Conservation (phyloP, 768 basidiomycete genomes). For the Podaxis mareebaensis region DNA sequence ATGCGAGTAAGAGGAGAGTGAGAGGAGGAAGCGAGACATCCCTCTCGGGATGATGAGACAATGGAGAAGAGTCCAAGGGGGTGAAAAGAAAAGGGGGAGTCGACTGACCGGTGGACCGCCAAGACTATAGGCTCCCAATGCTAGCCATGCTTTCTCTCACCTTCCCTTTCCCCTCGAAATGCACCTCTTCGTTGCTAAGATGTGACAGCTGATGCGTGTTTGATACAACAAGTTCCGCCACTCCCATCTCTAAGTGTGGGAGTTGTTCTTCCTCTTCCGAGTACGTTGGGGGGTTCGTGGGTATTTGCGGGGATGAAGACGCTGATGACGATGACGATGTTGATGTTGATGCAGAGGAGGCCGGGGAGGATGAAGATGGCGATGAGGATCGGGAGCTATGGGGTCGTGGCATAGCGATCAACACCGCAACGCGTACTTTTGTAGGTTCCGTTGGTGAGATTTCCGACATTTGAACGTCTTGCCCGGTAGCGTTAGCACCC, state of each 20-base stretch:
- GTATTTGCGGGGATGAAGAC: constrained; percentile 1
- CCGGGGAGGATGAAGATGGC: constrained; percentile 7
- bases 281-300: background rate
- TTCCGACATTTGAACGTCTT: constrained; percentile 8
- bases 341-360: constrained; percentile 13
- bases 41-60: background rate
- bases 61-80: background rate
- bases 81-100: background rate
- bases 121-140: constrained; percentile 3
- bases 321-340: constrained; percentile 10
- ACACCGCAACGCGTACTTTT: constrained; percentile 38
- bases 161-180: constrained; percentile 1
- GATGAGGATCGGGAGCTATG: background rate
- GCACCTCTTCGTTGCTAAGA: constrained; percentile 3
- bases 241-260: constrained; percentile 28
- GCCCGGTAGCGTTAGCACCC: constrained; percentile 1
- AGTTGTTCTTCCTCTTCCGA: constrained; percentile 24
- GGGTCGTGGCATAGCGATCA: constrained; percentile 45
- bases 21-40: too few relatives aligned
- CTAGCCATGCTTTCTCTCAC: constrained; percentile 14
- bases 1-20: too few relatives aligned
- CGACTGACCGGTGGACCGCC: background rate
- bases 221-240: constrained; percentile 22
- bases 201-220: constrained; percentile 8
- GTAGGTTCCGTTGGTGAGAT: constrained; percentile 3